Base-by-base conservation (phyloP, 1,284 basidiomycete genomes). In the Violaceomyces palustris region DNA sequence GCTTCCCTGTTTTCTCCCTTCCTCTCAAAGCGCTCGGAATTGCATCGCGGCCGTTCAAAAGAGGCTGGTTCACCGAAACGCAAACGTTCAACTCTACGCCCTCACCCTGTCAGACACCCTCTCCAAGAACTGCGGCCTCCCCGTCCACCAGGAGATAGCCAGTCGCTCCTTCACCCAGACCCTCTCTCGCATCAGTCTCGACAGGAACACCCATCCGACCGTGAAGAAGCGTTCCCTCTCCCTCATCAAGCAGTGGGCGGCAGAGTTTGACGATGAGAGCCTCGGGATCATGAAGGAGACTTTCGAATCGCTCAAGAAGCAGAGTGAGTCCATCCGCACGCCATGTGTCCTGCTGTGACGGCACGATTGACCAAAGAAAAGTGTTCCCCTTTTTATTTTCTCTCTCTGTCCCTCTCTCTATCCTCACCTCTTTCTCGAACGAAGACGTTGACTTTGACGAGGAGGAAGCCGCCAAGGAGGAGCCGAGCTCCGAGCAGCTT, bases 21-120 rank as follows among this genome's bases (percentile, higher is more conserved):
- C 40, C 31, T 18, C 74, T n/a, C n/a, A n/a, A n/a, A 94, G 92
- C 15, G 88, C 93, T 7, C 84, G 86, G 42, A 83, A 87, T 66
- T 89, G 89, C 50, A 80, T 94, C 50, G 83, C 83, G 6, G 82
- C 92, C 0, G 75, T 96, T 36, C 80, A 92, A 69, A 96, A 93
- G 76, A 86, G 93, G 5, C 79, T 99, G 1, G 80, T 86, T 12
- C 92, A 99, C 75, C 84, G 93, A 27, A 94, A 87, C 73, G 87
- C 93, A 12, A 98, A 94, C 67, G 94, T 98, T 1, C 94, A 98
- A 75, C 80, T 97, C 1, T 96, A 93, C 69, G 82, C 91, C 8
- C 82, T 98, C n/a, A 80, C 65, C 4, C 62, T 73, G 25, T 47
- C 59, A 25, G 70, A 73, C 25, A 57, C 64, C 2, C 58, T 73